Evolutionary conservation across 805 yeast genomes (phyloP), one percentile per base, ranked within the genome.

Genomic region (Candida peoriensis): DNA sequence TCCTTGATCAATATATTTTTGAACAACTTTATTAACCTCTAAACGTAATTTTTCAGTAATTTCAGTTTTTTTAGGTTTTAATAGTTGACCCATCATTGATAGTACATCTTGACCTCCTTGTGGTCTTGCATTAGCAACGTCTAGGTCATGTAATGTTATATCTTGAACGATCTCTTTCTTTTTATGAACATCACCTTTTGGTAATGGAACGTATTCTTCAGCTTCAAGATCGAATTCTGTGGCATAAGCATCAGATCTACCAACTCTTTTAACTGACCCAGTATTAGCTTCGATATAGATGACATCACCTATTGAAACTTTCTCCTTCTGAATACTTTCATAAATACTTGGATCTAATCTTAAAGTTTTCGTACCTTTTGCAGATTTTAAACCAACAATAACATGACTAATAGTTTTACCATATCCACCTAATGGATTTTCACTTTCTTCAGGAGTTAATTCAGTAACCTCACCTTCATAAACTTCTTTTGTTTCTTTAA

Each of bases 381-480:
- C 93, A 22, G 95, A 82, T 61, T 88, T 88, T 48, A 93, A 73
- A 6, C 97, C 97, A 24, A 93, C 90, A 33, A 93, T 74, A 16
- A 93, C 98, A 59, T 93, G 96, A 38, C 88, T 72, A 36, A 93
- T 88, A 20, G 97, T 88, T 62, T 93, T 93, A 41, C 98, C 99
- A 58, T 93, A 94, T 6, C 97, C 97, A 31, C 97, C 97, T 46
- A 90, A 68, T 16, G 97, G 96, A 61, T 93, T 86, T 61, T 90
- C 97, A 21, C 94, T 83, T 65, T 93, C 97, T 62, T 87, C 96
- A 3, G 96, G 96, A 3, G 90, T 82, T 50, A 90, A 69, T 58
- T 90, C 98, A 18, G 94, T 90, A 33, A 93, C 96, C 61, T 93
- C 98, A 44, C 98, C 98, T 61, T 93, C 97, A 54, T 90, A 93